These are phyloP conservation scores for Diaporthe sp. DNA, from an alignment of 2,329 filamentous ascomycete genomes.

Conservation along the genomic window DNA sequence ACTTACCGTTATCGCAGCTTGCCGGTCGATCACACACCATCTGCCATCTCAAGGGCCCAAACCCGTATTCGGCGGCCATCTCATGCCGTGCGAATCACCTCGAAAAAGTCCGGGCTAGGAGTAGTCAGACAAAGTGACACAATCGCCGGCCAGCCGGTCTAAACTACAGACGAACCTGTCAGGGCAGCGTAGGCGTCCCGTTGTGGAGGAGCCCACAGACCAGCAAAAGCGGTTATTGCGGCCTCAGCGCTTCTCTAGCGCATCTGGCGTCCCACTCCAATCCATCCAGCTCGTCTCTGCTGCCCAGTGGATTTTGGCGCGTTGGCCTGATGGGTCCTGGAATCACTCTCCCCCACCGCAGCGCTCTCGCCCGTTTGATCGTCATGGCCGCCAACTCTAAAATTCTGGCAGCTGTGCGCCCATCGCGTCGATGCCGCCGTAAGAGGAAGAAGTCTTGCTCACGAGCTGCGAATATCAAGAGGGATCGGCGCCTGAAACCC, in stretches of 20 bases:
- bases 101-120: not conserved
- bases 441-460: not conserved
- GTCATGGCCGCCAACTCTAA: slow-evolving; percentile 17
- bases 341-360: slow-evolving; percentile 13
- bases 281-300: slow-evolving; percentile 2
- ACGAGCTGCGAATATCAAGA: not conserved
- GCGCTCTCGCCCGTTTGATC: slow-evolving; percentile 32
- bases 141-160: not conserved
- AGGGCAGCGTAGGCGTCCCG: not conserved
- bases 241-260: slow-evolving; percentile 39
- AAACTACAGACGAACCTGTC: slow-evolving; percentile 30
- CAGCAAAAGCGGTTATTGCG: slow-evolving; percentile 36
- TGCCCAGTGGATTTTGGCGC: slow-evolving; percentile 26
- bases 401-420: slow-evolving; percentile 24
- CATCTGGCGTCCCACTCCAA: slow-evolving; percentile 26
- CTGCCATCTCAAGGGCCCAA: slow-evolving; percentile 4
- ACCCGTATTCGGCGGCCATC: slow-evolving; percentile 5
- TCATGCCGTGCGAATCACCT: slow-evolving; percentile 10
- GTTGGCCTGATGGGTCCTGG: slow-evolving; percentile 15
- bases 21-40: slow-evolving; percentile 31
- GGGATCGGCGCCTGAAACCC: slow-evolving; percentile 30
- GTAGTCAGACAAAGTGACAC: slow-evolving; percentile 17
- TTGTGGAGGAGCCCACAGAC: not conserved
- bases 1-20: slow-evolving; percentile 22
- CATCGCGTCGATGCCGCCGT: not conserved